Evolutionary conservation across 2,329 filamentous ascomycete genomes (phyloP), one percentile per base, ranked within the genome.

Genomic region (Cadophora malorum): DNA sequence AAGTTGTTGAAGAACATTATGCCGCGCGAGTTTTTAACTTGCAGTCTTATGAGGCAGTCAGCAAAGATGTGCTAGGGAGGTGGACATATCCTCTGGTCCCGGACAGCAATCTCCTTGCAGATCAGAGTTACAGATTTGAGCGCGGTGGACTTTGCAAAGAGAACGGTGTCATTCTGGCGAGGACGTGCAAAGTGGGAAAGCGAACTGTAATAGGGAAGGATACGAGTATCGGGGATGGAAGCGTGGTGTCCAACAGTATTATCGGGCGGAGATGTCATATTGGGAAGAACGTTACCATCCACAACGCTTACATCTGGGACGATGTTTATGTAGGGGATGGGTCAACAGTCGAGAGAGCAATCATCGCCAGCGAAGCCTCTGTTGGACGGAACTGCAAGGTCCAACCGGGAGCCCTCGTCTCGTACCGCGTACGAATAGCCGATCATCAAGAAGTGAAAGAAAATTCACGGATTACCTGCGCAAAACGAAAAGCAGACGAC

Each of bases 71-170:
- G n/a, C 84, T 97, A 16, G 88, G 88, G 59, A 86, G 94, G 67
- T 97, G 93, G 93, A 90, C 93, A 10, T 96, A 94, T 75, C 95
- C 96, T 0, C 85, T 97, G 52, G 91, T 93, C 66, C 95, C 95
- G 1, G 94, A 97, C 77, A 94, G 90, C 77, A 97, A 98, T 76
- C 81, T 97, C 25, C 82, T 96, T 1, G 86, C 88, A 0, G 90
- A 88, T 52, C 92, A 97, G 73, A 89, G 88, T 1, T 97, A 96
- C 79, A 87, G 88, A 71, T 84, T 90, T 65, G 84, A 87, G 67
- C 88, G 88, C 68, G 87, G 91, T 33, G 89, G 88, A 47, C 85
- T 93, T 23, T 94, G 94, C 76, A 88, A 92, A 71, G 94, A 97
- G 79, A 87, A 91, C 66, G 89, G 90, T 14, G 93, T 96, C 1